Evolutionary conservation across 352 stramenopile genomes (phyloP).

Genomic region (Pythium vanterpoolii): DNA sequence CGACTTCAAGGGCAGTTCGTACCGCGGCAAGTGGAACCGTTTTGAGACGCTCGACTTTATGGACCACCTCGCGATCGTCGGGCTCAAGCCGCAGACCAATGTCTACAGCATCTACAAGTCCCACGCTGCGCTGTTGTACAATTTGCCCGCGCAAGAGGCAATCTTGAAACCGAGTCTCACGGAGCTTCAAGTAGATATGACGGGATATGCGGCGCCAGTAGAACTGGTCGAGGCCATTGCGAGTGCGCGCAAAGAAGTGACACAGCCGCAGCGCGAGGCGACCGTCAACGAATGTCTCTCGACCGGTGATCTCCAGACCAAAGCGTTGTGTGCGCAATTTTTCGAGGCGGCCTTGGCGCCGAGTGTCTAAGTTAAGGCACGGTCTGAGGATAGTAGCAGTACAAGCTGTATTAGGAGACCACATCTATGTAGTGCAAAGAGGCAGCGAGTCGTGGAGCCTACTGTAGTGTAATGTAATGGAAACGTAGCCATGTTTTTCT

Average conservation of each 20-base stretch:
- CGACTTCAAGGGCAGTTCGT: conserved; percentile 11
- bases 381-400: no score
- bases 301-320: background rate
- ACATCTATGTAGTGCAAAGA: no score
- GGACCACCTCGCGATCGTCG: conserved; percentile 18
- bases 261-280: background rate
- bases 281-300: background rate
- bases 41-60: conserved; percentile 11
- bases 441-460: no score
- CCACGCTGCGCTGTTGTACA: conserved; percentile 3
- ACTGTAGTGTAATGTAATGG: no score
- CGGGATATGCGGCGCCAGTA: background rate
- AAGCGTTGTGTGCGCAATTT: background rate
- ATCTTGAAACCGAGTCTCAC: background rate
- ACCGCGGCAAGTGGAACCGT: conserved; percentile 20
- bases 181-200: background rate
- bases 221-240: background rate
- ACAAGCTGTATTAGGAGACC: no score
- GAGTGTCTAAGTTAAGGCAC: background rate
- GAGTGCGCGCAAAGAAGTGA: background rate
- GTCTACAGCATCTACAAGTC: conserved; percentile 15
- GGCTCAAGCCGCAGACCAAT: background rate
- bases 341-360: background rate
- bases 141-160: conserved; percentile 13
- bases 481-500: no score